phyloP scores from a whole-genome alignment of 805 yeast genomes.

The Pichia ethanolica region DNA sequence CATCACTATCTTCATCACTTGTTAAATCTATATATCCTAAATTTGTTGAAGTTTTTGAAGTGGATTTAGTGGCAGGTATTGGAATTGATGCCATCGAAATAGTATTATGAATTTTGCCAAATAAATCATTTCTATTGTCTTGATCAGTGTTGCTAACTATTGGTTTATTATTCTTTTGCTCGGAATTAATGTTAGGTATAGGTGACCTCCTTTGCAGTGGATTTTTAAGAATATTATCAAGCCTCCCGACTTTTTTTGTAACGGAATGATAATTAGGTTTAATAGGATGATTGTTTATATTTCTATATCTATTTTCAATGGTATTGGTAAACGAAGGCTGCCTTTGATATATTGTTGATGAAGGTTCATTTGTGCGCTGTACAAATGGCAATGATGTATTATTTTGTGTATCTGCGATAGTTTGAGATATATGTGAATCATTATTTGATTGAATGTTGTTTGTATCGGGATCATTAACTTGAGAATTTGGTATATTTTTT shows the following conservation, averaged over 20 bases:
- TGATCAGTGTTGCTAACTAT: no score
- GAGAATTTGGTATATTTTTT: no score
- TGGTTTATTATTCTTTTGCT: not conserved
- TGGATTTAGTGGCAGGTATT: not conserved
- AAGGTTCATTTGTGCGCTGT: not conserved
- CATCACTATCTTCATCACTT: slow-evolving; percentile 2
- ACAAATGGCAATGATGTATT: not conserved
- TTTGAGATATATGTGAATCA: not conserved
- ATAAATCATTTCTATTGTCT: not conserved
- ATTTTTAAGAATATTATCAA: no score
- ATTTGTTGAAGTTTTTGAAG: not conserved
- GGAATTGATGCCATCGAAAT: slow-evolving; percentile 1
- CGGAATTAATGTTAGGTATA: not conserved
- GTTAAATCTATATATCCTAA: slow-evolving; percentile 3
- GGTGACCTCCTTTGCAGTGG: no score
- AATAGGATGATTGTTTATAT: no score
- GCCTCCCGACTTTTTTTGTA: no score
- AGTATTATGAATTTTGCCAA: not conserved
- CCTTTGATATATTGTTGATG: no score
- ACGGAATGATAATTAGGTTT: no score
- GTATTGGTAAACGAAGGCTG: no score
- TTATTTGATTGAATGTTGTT: not conserved
- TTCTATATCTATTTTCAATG: no score
- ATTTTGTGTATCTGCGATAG: no score
- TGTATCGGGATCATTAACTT: no score